A percentile compares a stretch with the other conserved stretches of the same genome.
Conservation (phyloP, 1,284 basidiomycete genomes). For the Pseudozyma pruni region DNA sequence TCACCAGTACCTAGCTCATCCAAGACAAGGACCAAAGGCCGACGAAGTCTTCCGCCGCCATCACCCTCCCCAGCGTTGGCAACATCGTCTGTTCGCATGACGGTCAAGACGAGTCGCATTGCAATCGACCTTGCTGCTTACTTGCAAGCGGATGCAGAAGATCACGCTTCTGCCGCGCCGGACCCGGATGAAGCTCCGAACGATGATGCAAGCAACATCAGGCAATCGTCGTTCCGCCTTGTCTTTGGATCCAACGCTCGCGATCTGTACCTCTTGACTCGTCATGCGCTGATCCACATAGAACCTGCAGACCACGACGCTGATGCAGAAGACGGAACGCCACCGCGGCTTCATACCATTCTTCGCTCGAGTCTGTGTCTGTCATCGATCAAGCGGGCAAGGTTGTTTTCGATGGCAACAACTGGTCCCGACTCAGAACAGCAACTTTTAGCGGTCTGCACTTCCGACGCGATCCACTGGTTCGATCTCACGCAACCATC, state of each 20-base stretch:
- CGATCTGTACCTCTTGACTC: constrained; percentile 12
- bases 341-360: constrained; percentile 2
- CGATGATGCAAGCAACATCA: too few relatives aligned
- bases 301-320: background rate
- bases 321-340: background rate
- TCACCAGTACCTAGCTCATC: background rate
- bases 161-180: background rate
- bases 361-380: constrained; percentile 17
- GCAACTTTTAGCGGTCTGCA: constrained; percentile 31
- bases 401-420: constrained; percentile 25
- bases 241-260: constrained; percentile 7
- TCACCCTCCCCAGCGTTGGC: background rate
- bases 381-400: constrained; percentile 16
- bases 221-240: constrained; percentile 5
- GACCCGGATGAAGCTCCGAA: background rate
- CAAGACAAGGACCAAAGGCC: background rate
- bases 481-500: constrained; percentile 11
- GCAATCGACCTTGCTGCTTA: background rate
- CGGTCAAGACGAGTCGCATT: background rate
- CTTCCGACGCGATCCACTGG: constrained; percentile 37
- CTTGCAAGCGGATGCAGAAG: background rate
- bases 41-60: background rate
- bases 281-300: constrained; percentile 12
- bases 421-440: background rate
- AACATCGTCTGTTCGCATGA: background rate